phyloP scores from a whole-genome alignment of 257 asterid species.

The Solanum phureja region DNA sequence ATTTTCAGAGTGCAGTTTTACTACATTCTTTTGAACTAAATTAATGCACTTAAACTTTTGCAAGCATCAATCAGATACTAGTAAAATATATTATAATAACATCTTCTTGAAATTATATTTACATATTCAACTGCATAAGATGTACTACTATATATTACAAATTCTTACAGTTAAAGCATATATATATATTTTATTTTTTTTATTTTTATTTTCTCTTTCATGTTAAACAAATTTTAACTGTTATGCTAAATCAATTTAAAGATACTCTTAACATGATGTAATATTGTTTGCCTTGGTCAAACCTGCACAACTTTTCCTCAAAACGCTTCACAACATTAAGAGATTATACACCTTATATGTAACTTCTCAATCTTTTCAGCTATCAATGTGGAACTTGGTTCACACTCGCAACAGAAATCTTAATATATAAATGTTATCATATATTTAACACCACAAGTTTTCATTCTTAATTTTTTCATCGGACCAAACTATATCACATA shows the following conservation, averaged over 20 bases:
- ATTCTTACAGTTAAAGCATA: not conserved
- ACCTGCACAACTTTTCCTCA: not conserved
- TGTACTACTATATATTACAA: not conserved
- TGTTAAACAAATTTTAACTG: not conserved
- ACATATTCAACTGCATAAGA: not conserved
- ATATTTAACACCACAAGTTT: not conserved
- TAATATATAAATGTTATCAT: not conserved
- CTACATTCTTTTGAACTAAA: not conserved
- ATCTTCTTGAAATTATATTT: not conserved
- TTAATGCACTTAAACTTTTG: not conserved
- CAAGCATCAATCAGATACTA: not conserved
- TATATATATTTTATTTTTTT: no score
- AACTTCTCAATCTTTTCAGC: not conserved
- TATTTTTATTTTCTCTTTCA: not conserved
- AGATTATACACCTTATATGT: not conserved
- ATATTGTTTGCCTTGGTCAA: not conserved
- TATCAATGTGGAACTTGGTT: fast-evolving
- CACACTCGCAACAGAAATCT: not conserved
- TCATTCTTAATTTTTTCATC: not conserved
- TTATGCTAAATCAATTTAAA: not conserved
- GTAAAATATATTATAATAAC: not conserved
- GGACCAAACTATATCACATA: not conserved
- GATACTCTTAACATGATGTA: not conserved
- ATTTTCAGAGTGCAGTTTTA: not conserved
- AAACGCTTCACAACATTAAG: not conserved